phyloP scores from a whole-genome alignment of 1,139 yeast species.

The Eremothecium sinecaudum region DNA sequence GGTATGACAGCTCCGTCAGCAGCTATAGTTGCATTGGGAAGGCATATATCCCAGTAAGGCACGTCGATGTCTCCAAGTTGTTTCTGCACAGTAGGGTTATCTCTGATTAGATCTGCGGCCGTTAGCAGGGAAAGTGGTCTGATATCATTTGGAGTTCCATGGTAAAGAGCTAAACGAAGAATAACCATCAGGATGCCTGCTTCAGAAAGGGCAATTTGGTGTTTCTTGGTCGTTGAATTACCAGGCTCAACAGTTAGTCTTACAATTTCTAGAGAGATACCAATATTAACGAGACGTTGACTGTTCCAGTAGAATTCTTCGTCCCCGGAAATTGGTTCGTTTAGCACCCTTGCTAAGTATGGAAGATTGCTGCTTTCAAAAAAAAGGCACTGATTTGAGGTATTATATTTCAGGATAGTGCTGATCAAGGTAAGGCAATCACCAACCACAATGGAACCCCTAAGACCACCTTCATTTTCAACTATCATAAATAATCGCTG shows the following conservation, averaged over 20 bases:
- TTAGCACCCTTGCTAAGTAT: conserved; percentile 50
- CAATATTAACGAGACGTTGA: conserved; percentile 59
- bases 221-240: conserved; percentile 49
- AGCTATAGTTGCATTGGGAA: conserved; percentile 26
- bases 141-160: conserved; percentile 50
- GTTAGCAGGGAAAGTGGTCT: conserved; percentile 62
- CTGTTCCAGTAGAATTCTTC: conserved; percentile 59
- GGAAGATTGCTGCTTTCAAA: conserved; percentile 76
- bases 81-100: conserved; percentile 53
- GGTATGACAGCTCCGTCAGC: conserved; percentile 37
- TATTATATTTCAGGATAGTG: conserved; percentile 68
- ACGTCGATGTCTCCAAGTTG: conserved; percentile 78
- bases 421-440: conserved; percentile 74
- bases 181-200: conserved; percentile 59
- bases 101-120: conserved; percentile 64
- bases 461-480: conserved; percentile 78
- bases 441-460: conserved; percentile 84
- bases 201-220: conserved; percentile 55
- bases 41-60: conserved; percentile 80
- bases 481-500: conserved; percentile 71
- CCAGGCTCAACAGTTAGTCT: conserved; percentile 67
- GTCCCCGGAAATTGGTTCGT: conserved; percentile 45
- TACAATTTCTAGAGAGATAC: conserved; percentile 62
- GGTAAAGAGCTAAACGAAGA: conserved; percentile 59
- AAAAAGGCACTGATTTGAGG: conserved; percentile 83